Base-by-base conservation (phyloP, 1,284 basidiomycete species). In the Stereum hirsutum region DNA sequence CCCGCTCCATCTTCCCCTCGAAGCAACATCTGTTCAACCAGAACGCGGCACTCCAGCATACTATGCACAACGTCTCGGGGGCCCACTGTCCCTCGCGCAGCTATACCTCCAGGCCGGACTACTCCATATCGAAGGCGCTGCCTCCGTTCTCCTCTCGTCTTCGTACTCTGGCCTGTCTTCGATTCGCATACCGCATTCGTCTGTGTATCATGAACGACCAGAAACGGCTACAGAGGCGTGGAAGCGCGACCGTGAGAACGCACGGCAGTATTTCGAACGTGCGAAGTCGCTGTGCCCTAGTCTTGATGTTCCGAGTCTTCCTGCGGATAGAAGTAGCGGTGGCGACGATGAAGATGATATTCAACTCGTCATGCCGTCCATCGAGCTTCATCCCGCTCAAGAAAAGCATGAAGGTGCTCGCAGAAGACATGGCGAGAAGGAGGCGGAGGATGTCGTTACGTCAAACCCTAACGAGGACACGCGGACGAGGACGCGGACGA, bases 101-200 rank as follows among this genome's bases (percentile, higher is more conserved):
- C 72, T 88, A 4, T 88, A 84, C 58, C 63, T 84, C 6, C 81
- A 85, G 57, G 81, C 81, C 4, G 85, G 85, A 4, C 65, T 86
- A 21, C 70, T 88, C 21, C 75, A 88, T 54, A 67, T 88, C 11
- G 85, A 88, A 58, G 84, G 85, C 10, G 72, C 79, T 12, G 83
- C 85, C 11, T 70, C 76, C 0, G 65, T 68, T 11, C 66, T 88
- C 24, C 71, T 86, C 25, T 70, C 79, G 6, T 74, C 81, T 3
- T 81, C 83, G 0, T 80, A 79, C 52, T 75, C 81, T 5, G 81
- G 81, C 26, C 68, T 88, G 17, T 81, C 83, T 2, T 86, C 85
- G 6, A 75, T 87, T 47, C 76, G 85, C 32, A 37, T 53, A 7
- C 39, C 52, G 34, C 47, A 42, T 19, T 47, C 45, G 26, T 52